These are phyloP conservation scores for Herpetospermum pedunculosum DNA, from an alignment of 306 rosid genomes.

Conservation along the genomic window DNA sequence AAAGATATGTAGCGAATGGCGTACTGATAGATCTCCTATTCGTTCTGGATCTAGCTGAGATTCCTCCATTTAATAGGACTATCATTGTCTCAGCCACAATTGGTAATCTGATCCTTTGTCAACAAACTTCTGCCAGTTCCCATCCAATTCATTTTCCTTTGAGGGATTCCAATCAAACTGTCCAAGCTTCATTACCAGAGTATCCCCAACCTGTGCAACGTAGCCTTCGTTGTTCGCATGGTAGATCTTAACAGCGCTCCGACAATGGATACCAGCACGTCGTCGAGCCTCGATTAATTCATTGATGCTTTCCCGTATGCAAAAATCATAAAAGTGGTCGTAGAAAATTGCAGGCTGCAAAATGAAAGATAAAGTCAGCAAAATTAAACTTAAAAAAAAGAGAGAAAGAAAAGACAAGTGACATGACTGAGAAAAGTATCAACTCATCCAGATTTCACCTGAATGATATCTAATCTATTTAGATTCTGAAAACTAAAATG, in stretches of 20 bases:
- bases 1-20: background rate
- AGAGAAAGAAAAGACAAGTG: background rate
- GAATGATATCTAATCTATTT: background rate
- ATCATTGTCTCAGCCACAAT: conserved; percentile 60
- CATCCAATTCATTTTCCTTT: conserved; percentile 60
- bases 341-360: conserved; percentile 60
- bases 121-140: conserved; percentile 68
- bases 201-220: conserved; percentile 60
- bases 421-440: background rate
- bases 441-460: background rate
- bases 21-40: background rate
- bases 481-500: background rate
- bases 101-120: conserved; percentile 60
- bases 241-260: conserved; percentile 54
- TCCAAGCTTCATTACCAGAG: conserved; percentile 56
- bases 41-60: too few species aligned
- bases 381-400: background rate
- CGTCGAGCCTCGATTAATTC: conserved; percentile 58
- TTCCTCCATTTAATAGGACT: conserved; percentile 7
- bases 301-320: conserved; percentile 40
- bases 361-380: background rate
- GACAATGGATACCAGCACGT: conserved; percentile 58
- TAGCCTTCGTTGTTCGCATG: conserved; percentile 74
- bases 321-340: conserved; percentile 68
- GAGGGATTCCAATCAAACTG: conserved; percentile 71